Base-by-base conservation (phyloP, 2,329 filamentous ascomycete genomes). In the Aspergillus chevalieri region DNA sequence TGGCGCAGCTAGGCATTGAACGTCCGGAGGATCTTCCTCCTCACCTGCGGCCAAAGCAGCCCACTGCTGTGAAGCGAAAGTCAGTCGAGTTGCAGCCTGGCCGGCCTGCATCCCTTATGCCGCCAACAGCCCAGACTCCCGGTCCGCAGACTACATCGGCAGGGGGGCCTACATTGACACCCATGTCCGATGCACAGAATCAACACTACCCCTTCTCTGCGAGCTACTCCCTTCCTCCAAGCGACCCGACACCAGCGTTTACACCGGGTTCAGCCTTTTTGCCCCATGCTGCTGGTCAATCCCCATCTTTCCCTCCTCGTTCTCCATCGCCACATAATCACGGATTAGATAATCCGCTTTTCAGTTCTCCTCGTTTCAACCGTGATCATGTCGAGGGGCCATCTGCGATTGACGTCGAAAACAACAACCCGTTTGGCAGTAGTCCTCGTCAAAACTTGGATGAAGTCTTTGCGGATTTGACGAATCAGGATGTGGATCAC, bases 1-100 rank as follows among this genome's bases (percentile, higher is more conserved):
- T 98, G 76, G 84, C 84, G 1, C 86, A 93, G 60, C 83, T 93
- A 53, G 91, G 90, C 2, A 89, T 97, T 10, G 85, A 91, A 3
- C 89, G 94, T 57, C 89, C 89, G 0, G 92, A 97, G 47, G 88
- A 96, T 57, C 78, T 98, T 4, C 93, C 93, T 0, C 84, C 90
- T 53, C 83, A 87, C 57, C 80, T 91, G 53, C 85, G 88, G 55
- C 83, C 87, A 3, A 95, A 95, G 65, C 84, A 85, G 0, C 84
- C 86, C 54, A 83, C 80, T 54, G 70, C 84, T 5, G 67, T 68
- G 44, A 87, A 88, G 54, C 83, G 87, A 22, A 91, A 91, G 66
- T 83, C 84, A 3, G 73, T 82, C n/a, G 77, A 80, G 44, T 58
- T 65, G 4, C 69, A 64, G 39, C 47, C 51, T 19, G 47, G 51